Conservation (phyloP, 495 filamentous ascomycete genomes). For the Xylaria grammica region DNA sequence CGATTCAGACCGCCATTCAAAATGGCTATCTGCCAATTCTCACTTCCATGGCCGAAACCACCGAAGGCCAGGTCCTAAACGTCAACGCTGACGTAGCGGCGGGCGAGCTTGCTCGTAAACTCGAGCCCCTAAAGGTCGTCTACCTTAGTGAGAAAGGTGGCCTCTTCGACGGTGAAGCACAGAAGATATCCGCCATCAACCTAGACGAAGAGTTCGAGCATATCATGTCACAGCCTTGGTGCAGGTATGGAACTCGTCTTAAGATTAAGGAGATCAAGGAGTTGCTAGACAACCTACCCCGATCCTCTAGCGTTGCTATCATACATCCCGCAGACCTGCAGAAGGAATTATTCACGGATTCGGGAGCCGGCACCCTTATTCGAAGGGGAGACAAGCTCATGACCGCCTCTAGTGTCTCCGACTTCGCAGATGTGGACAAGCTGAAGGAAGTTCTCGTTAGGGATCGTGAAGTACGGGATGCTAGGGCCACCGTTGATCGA, state of each 20-base stretch:
- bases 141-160: conserved; percentile 98
- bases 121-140: conserved; percentile 97
- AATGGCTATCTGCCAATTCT: conserved; percentile 93
- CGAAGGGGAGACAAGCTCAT: conserved; percentile 90
- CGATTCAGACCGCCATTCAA: conserved; percentile 90
- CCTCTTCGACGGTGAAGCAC: conserved; percentile 89
- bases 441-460: conserved; percentile 84
- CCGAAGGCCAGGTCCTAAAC: conserved; percentile 92
- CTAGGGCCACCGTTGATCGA: conserved; percentile 80
- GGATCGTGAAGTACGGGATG: conserved; percentile 85
- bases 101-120: conserved; percentile 83
- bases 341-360: conserved; percentile 96
- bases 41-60: conserved; percentile 95
- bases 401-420: conserved; percentile 70
- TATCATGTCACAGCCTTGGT: conserved; percentile 95
- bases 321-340: conserved; percentile 94
- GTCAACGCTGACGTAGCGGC: conserved; percentile 98
- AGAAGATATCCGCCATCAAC: conserved; percentile 98
- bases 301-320: conserved; percentile 94
- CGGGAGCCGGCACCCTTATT: conserved; percentile 93
- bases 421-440: conserved; percentile 77
- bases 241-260: conserved; percentile 89
- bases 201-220: conserved; percentile 96
- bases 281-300: conserved; percentile 81
- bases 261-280: conserved; percentile 99